Evolutionary conservation across 139 green algal genomes (phyloP), one percentile per base, ranked within the genome.

Genomic region (Mesostigma viride): DNA sequence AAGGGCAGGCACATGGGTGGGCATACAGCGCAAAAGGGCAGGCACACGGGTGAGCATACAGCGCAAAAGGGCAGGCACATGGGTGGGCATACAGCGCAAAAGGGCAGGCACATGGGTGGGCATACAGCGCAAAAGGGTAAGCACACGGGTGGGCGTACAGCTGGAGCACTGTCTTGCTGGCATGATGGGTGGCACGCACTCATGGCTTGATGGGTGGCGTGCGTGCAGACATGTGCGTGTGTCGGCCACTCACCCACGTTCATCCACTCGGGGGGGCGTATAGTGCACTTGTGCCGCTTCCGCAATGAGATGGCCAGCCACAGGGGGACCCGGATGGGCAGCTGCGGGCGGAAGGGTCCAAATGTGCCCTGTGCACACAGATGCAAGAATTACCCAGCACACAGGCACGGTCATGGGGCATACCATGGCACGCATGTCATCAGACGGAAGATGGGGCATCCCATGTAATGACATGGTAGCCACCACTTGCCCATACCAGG

Each of bases 241-340:
- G n/a, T n/a, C n/a, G n/a, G n/a, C n/a, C n/a, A 51, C 40, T 72
- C 58, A 0, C 83, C 76, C 1, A 65, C 33, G 1, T 57, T 57
- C 67, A 95, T 84, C 88, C 88, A 95, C 0, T 63, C 70, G 20
- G 89, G 89, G 11, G 76, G 58, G 44, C 83, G 69, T n/a, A 95
- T 87, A 14, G 69, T 73, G 64, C 85, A 92, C 32, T 85, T 87
- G 26, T 82, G 84, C 14, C 85, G 75, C 53, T 87, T 86, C 36
- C 84, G 77, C n/a, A 95, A 78, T 14, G 81, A 70, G 1, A 90
- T 46, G 0, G 89, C 89, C 30, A 95, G 67, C 88, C 88, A 95
- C 6, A 94, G 64, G 0, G 89, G 89, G 36, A 95, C 88, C 0
- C 85, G 59, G 1, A 81, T 69, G 4, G 76, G 79, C 0, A 80